Evolutionary conservation across 495 filamentous ascomycete species (phyloP).

Genomic region (Ramalina peruviana): DNA sequence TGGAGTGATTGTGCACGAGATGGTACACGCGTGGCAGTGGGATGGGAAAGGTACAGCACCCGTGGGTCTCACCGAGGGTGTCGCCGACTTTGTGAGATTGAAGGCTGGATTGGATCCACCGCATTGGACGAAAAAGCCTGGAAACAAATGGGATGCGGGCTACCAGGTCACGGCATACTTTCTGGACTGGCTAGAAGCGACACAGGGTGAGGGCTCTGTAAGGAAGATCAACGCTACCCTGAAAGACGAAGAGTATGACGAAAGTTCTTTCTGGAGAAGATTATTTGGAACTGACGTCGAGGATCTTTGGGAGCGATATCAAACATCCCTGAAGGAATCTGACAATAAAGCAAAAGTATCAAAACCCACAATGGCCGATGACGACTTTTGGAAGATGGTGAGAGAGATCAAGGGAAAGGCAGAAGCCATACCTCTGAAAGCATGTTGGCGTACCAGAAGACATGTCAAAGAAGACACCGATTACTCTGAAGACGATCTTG

Average conservation of each 20-base stretch:
- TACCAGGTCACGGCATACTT: slow-evolving; percentile 93
- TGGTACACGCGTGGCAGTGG: slow-evolving; percentile 93
- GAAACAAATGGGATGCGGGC: slow-evolving; percentile 70
- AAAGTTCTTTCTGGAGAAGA: slow-evolving; percentile 54
- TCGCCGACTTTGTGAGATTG: slow-evolving; percentile 88
- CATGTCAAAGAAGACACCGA: neutral
- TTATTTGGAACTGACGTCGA: slow-evolving; percentile 50
- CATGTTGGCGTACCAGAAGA: neutral
- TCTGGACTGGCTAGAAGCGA: slow-evolving; percentile 39
- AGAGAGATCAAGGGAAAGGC: neutral
- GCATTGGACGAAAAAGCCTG: slow-evolving; percentile 58
- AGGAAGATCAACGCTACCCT: slow-evolving; percentile 17
- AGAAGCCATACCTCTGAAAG: neutral
- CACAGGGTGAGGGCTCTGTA: slow-evolving; percentile 14
- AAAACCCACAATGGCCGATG: neutral
- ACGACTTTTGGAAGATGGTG: neutral
- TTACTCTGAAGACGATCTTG: neutral
- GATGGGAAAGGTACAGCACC: slow-evolving; percentile 50
- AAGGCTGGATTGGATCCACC: slow-evolving; percentile 58
- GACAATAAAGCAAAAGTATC: neutral
- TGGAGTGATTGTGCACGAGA: slow-evolving; percentile 81
- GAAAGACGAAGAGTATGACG: slow-evolving; percentile 33
- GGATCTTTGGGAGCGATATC: slow-evolving; percentile 66
- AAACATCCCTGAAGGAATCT: slow-evolving; percentile 8
- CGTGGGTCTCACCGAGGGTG: slow-evolving; percentile 75